phyloP scores from a whole-genome alignment of 2,329 filamentous ascomycete species.

The Hypoxylon sp. region DNA sequence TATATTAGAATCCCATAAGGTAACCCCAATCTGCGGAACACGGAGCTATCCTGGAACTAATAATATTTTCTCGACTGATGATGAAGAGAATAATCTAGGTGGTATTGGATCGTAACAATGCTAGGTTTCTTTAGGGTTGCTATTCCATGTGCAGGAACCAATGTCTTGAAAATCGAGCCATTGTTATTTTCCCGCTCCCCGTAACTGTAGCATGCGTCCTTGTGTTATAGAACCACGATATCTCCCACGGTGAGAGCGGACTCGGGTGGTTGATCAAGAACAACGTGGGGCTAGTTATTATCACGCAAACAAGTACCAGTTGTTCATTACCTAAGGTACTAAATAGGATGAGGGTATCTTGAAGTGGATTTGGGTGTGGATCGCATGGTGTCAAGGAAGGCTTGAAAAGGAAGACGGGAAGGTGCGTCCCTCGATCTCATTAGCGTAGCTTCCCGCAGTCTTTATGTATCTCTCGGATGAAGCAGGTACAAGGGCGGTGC shows the following conservation, averaged over 20 bases:
- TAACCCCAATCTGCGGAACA: neutral
- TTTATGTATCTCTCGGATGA: slow-evolving; percentile 39
- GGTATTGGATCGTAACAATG: neutral
- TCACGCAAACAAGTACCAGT: slow-evolving; percentile 11
- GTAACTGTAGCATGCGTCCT: slow-evolving; percentile 1
- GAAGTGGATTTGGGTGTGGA: slow-evolving; percentile 10
- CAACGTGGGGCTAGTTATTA: slow-evolving; percentile 11
- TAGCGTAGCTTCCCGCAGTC: slow-evolving; percentile 46
- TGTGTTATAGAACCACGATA: slow-evolving; percentile 16
- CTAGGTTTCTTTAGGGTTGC: neutral
- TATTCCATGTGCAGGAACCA: neutral
- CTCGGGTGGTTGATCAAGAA: slow-evolving; percentile 1
- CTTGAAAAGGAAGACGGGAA: slow-evolving; percentile 39
- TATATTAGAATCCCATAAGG: neutral
- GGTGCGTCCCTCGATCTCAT: slow-evolving; percentile 41
- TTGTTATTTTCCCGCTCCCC: neutral
- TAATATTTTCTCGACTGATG: neutral
- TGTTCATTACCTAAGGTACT: neutral
- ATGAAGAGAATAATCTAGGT: neutral
- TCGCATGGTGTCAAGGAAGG: slow-evolving; percentile 5
- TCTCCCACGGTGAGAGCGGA: neutral
- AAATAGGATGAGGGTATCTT: slow-evolving; percentile 11
- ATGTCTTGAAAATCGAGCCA: neutral
- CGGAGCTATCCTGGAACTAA: neutral
- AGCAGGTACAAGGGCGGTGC: slow-evolving; percentile 24